Base-by-base conservation (phyloP, 75 land plant genomes). In the Selaginella tamariscina region DNA sequence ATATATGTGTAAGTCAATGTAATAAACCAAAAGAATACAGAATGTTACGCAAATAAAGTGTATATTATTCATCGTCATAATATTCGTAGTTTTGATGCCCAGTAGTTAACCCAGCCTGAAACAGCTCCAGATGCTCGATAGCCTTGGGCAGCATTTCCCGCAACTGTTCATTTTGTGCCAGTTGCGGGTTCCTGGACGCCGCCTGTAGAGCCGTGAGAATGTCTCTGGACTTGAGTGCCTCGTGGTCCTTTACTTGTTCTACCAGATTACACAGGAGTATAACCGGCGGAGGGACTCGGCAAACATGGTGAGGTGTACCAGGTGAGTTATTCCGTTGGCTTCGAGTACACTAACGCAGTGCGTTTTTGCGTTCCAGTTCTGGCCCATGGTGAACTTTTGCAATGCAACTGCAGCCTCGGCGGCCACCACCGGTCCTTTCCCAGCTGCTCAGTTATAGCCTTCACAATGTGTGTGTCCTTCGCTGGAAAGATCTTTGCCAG, bases 101-200 rank as follows among this genome's bases (percentile, higher is more conserved):
- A n/a, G n/a, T n/a, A n/a, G n/a, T n/a, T n/a, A n/a, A n/a, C 11
- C 86, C 82, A 8, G 68, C 55, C 29, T 79, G 83, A 54, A 78
- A 85, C 65, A 84, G 73, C 71, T 79, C 86, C 49, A 90, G 81
- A 24, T 83, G 79, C 31, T 78, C 73, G 13, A 84, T 72, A 8
- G 96, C 96, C 62, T 72, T 72, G 2, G 74, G 33, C 20, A 90
- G 68, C 71, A 83, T 59, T 27, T 86, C 84, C 57, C 44, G 49
- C 49, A 39, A 5, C 49, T 5, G 11, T 5, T 5, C 11, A 15
- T 5, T 39, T 39, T 39, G 49, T 15, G 15, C 15, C 11, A 39
- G 49, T n/a, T n/a, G n/a, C 49, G 49, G 15, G 49, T 15, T 39
- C 49, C 49, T 5, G 11, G 49, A 39, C 49, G 49, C 49, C 49